phyloP scores from a whole-genome alignment of 2,329 filamentous ascomycete genomes.

The Colletotrichum destructivum region DNA sequence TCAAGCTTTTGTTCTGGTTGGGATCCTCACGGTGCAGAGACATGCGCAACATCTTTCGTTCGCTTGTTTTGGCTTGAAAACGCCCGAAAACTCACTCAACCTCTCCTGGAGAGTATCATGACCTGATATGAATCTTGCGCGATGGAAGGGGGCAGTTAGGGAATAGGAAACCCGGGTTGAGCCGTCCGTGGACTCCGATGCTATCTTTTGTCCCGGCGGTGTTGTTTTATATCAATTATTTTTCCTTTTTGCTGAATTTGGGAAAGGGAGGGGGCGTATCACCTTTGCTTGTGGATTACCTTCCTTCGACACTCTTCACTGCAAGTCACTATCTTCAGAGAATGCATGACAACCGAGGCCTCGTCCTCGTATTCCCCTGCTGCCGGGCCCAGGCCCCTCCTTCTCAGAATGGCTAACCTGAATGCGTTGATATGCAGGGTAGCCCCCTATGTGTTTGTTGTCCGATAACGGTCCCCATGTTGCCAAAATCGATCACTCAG shows the following conservation, averaged over 20 bases:
- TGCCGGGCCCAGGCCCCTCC: not conserved
- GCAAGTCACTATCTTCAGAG: constrained; percentile 41
- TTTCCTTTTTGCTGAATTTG: constrained; percentile 27
- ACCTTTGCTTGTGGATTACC: constrained; percentile 42
- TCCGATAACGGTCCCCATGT: constrained; percentile 36
- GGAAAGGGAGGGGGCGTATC: constrained; percentile 39
- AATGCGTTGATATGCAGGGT: not conserved
- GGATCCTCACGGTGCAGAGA: constrained; percentile 25
- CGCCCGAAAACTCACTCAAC: constrained; percentile 43
- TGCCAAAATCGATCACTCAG: constrained; percentile 54
- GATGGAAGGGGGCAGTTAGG: constrained; percentile 38
- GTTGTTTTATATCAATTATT: constrained; percentile 37
- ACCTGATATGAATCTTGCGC: constrained; percentile 43
- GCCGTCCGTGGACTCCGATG: constrained; percentile 30
- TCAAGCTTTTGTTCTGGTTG: constrained; percentile 41
- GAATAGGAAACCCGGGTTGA: constrained; percentile 40
- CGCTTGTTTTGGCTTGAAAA: constrained; percentile 42
- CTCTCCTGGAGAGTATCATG: constrained; percentile 43
- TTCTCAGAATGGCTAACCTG: not conserved
- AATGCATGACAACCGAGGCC: constrained; percentile 40
- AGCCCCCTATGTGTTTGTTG: too few species aligned
- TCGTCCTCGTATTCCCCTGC: constrained; percentile 18
- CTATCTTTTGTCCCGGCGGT: constrained; percentile 18
- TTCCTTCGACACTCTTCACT: constrained; percentile 41
- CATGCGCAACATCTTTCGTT: constrained; percentile 37